Evolutionary conservation across 2,329 filamentous ascomycete genomes (phyloP).

Genomic region (Chalaropsis thielavioides): DNA sequence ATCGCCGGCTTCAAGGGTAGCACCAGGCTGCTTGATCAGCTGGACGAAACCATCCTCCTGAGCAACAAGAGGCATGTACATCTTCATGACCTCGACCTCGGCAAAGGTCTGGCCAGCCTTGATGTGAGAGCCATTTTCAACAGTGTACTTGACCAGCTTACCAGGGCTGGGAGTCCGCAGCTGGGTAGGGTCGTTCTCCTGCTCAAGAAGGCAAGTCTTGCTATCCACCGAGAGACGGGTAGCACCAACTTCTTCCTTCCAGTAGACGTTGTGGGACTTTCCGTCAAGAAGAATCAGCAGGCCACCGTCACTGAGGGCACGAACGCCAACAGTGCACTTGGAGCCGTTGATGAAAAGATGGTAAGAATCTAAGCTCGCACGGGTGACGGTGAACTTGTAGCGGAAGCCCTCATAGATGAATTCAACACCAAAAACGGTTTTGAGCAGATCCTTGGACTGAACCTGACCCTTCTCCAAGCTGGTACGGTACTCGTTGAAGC

Average conservation of each 20-base stretch:
- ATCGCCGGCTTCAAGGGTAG: slow-evolving; percentile 93
- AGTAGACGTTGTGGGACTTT: slow-evolving; percentile 96
- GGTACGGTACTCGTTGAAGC: slow-evolving; percentile 71
- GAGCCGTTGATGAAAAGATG: slow-evolving; percentile 98
- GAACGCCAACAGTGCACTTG: slow-evolving; percentile 84
- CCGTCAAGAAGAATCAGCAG: slow-evolving; percentile 80
- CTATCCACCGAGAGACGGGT: slow-evolving; percentile 92
- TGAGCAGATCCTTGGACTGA: slow-evolving; percentile 87
- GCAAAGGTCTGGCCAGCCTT: slow-evolving; percentile 85
- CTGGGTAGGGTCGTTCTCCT: slow-evolving; percentile 97
- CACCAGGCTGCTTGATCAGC: slow-evolving; percentile 96
- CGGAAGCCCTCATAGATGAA: slow-evolving; percentile 96
- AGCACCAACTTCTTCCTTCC: slow-evolving; percentile 96
- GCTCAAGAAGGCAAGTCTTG: slow-evolving; percentile 95
- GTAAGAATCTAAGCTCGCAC: slow-evolving; percentile 85
- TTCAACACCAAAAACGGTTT: slow-evolving; percentile 93
- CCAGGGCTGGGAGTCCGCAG: slow-evolving; percentile 86
- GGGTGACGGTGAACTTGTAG: slow-evolving; percentile 96
- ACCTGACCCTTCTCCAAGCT: slow-evolving; percentile 96
- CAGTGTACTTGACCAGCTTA: slow-evolving; percentile 94
- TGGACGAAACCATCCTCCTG: slow-evolving; percentile 93
- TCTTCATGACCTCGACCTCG: slow-evolving; percentile 99
- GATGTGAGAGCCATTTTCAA: slow-evolving; percentile 90
- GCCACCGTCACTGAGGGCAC: slow-evolving; percentile 84
- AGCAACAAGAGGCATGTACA: slow-evolving; percentile 98